Base-by-base conservation (phyloP, 108 stramenopile genomes). In the Cyclostephanos tholiformis region DNA sequence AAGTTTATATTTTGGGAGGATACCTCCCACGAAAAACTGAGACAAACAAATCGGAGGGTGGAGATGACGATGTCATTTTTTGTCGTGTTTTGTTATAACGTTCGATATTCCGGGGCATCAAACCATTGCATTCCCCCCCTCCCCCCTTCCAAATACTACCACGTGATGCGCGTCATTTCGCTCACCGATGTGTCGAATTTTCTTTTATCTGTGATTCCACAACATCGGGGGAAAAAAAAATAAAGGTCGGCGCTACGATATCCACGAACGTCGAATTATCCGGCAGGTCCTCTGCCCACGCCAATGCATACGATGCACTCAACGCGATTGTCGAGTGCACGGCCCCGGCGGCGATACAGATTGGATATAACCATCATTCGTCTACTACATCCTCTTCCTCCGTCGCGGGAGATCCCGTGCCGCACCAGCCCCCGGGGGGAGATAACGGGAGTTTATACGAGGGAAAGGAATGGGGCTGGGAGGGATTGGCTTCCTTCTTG, bases 231-330 rank as follows among this genome's bases (percentile, higher is more conserved):
- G 30, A 32, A 16, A 17, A 13, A 27, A 49, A 8, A 36, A 36
- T 1, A 5, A 11, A 80, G 69, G 65, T 77, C 25, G 91, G 93
- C 52, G 36, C 73, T 14, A 72, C 83, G 32, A 56, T 95, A 43
- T 82, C 89, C 26, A 78, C 75, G 53, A 55, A 70, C 17, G 94
- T 90, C 7, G 91, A 95, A 78, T 46, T 79, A n/a, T 88, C 86
- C 17, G 87, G 91, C 10, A 79, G 91, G 26, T 80, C 91, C 13
- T 88, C 87, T 22, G 80, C 87, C 22, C 94, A 95, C 81, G 80
- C 74, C 35, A 91, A 95, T 79, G 84, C 87, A 0, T 82, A 93
- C 71, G 94, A 95, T 76, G 87, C 87, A 23, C 53, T 95, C 16
- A 82, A 81, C 36, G 90, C 89, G n/a, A 87, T 86, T 30, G 85